Evolutionary conservation across 2,329 filamentous ascomycete genomes (phyloP).

Genomic region (Thelonectria rubi): DNA sequence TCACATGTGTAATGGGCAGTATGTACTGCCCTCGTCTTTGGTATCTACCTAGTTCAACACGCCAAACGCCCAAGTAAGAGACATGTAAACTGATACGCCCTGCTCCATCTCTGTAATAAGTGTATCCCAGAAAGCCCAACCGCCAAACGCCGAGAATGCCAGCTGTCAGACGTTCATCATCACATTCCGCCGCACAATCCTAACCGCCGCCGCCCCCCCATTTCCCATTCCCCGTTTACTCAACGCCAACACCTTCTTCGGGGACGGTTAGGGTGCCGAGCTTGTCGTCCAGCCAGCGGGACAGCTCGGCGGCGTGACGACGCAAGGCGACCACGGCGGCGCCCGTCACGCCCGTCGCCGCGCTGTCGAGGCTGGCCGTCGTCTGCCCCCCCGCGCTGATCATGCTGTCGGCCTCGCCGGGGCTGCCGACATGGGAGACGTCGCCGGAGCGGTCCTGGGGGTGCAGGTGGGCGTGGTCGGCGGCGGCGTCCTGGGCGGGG

Average conservation of each 20-base stretch:
- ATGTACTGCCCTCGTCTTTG: constrained; percentile 27
- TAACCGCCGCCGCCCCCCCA: background rate
- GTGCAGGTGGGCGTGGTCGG: constrained; percentile 31
- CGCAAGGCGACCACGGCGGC: constrained; percentile 62
- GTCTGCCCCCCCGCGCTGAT: constrained; percentile 56
- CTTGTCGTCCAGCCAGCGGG: constrained; percentile 68
- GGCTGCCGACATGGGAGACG: constrained; percentile 48
- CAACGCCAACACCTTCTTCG: constrained; percentile 58
- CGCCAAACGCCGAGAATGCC: constrained; percentile 39
- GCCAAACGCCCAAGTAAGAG: constrained; percentile 36
- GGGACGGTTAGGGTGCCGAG: constrained; percentile 63
- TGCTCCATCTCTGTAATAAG: constrained; percentile 17
- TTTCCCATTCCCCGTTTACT: constrained; percentile 33
- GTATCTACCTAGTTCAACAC: constrained; percentile 35
- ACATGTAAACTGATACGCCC: constrained; percentile 11
- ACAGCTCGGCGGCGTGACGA: constrained; percentile 67
- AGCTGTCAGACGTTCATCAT: constrained; percentile 19
- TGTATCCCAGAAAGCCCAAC: constrained; percentile 27
- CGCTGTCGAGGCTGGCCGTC: constrained; percentile 52
- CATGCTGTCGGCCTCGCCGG: constrained; percentile 58
- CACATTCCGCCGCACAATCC: too few species aligned
- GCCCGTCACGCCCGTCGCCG: constrained; percentile 48
- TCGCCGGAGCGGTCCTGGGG: constrained; percentile 42
- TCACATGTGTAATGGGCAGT: constrained; percentile 17
- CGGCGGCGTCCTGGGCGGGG: constrained; percentile 45